A percentile compares a stretch with the other conserved stretches of the same genome.
Evolutionary conservation across 225 moss, liverwort and hornwort genomes (phyloP).

Genomic region (Polytrichum commune): DNA sequence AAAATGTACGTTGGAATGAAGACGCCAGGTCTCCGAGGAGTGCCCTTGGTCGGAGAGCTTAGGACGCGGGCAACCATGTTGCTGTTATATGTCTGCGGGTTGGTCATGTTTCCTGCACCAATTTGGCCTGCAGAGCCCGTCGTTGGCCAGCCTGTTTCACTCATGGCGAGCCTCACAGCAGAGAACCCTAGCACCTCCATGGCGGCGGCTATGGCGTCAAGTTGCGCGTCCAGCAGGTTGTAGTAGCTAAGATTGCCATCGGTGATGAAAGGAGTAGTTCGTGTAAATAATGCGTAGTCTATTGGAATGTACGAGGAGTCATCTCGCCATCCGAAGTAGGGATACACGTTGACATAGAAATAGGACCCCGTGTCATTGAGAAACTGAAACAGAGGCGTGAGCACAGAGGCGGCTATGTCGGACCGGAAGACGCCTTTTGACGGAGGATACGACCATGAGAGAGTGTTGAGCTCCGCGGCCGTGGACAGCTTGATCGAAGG

Average conservation of each 20-base stretch:
- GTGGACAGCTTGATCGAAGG: conserved; percentile 41
- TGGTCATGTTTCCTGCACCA: conserved; percentile 22
- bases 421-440: conserved; percentile 47
- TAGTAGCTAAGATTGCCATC: conserved; percentile 54
- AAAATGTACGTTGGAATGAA: conserved; percentile 51
- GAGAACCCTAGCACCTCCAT: conserved; percentile 49
- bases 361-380: conserved; percentile 45
- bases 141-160: conserved; percentile 85
- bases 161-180: conserved; percentile 54
- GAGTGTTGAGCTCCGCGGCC: conserved; percentile 50
- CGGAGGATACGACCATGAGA: conserved; percentile 50
- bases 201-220: conserved; percentile 66
- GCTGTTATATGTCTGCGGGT: conserved; percentile 33
- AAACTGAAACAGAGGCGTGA: conserved; percentile 57
- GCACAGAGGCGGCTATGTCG: conserved; percentile 42
- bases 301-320: conserved; percentile 54
- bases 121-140: conserved; percentile 44
- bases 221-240: conserved; percentile 66
- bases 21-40: conserved; percentile 44
- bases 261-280: conserved; percentile 39
- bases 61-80: conserved; percentile 30
- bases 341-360: conserved; percentile 64
- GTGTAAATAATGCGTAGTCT: conserved; percentile 58
- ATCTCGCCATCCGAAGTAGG: conserved; percentile 73
- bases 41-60: conserved; percentile 22